These are phyloP conservation scores for Amanita phalloides DNA, from an alignment of 768 basidiomycete species.

Conservation along the genomic window DNA sequence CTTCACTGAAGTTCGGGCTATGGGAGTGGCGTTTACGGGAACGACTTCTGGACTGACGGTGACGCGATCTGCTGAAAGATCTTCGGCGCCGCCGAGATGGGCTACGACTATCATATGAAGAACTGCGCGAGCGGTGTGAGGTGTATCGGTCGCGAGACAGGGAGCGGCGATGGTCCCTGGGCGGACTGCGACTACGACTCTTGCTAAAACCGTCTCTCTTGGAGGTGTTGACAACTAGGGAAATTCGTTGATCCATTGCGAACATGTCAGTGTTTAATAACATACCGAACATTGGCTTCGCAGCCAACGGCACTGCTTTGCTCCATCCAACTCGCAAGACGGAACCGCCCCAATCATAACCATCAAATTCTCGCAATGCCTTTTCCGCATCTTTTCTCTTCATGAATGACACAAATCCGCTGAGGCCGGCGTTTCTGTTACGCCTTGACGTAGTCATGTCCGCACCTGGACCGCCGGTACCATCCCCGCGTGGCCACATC, in stretches of 20 bases:
- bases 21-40: slow-evolving; percentile 34
- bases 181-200: slow-evolving; percentile 30
- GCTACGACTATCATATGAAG: slow-evolving; percentile 28
- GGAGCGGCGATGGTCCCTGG: slow-evolving; percentile 28
- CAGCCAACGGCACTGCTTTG: slow-evolving; percentile 84
- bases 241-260: not conserved
- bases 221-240: not conserved
- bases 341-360: slow-evolving; percentile 90
- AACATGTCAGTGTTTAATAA: not conserved
- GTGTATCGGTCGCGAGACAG: slow-evolving; percentile 28
- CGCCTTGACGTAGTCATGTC: slow-evolving; percentile 68
- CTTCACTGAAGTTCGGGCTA: slow-evolving; percentile 39
- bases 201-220: slow-evolving; percentile 8
- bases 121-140: slow-evolving; percentile 40
- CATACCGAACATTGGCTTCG: slow-evolving; percentile 74
- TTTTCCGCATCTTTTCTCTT: slow-evolving; percentile 83
- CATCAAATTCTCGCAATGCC: slow-evolving; percentile 85
- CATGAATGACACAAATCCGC: slow-evolving; percentile 97
- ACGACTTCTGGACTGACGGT: slow-evolving; percentile 28
- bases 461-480: slow-evolving; percentile 51
- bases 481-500: slow-evolving; percentile 96
- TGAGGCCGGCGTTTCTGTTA: slow-evolving; percentile 66
- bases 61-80: slow-evolving; percentile 22
- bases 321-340: slow-evolving; percentile 91
- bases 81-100: slow-evolving; percentile 33